A percentile compares a stretch with the other conserved stretches of the same genome.
Conservation (phyloP, 176 grass and related monocot genomes). For the Phragmites australis region DNA sequence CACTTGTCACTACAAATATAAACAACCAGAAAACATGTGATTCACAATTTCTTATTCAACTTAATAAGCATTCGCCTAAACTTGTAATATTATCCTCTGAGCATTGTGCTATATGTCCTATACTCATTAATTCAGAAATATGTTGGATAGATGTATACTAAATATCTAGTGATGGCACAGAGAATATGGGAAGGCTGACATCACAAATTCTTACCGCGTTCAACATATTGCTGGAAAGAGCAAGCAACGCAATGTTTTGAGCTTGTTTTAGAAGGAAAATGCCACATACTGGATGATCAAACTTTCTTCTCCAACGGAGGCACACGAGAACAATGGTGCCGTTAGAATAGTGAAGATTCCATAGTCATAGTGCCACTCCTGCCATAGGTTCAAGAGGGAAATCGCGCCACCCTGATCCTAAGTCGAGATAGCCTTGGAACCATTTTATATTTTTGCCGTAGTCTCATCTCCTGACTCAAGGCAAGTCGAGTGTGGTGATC, state of each 20-base stretch:
- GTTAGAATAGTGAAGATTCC: constrained; percentile 77
- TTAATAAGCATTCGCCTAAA: neutral
- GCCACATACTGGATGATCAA: too few relatives aligned
- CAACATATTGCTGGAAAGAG: neutral
- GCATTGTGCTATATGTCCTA: neutral
- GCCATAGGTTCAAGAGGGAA: constrained; percentile 62
- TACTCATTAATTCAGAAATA: constrained; percentile 14
- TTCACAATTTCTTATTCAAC: neutral
- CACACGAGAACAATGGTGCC: constrained; percentile 70
- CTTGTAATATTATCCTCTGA: neutral
- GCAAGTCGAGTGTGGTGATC: neutral
- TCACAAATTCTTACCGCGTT: neutral
- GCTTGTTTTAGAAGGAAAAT: constrained; percentile 16
- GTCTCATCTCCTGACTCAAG: neutral
- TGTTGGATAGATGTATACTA: neutral
- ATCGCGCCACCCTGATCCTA: neutral
- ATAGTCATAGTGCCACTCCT: constrained; percentile 70
- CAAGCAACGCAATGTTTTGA: neutral
- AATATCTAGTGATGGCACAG: constrained; percentile 5
- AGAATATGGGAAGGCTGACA: neutral
- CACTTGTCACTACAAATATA: neutral
- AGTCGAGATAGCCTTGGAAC: neutral
- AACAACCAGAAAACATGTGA: neutral
- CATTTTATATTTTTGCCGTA: neutral
- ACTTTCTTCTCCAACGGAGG: neutral